Evolutionary conservation across 2,329 filamentous ascomycete genomes (phyloP), one percentile per base, ranked within the genome.

Genomic region (Ophiostoma tasmaniense): DNA sequence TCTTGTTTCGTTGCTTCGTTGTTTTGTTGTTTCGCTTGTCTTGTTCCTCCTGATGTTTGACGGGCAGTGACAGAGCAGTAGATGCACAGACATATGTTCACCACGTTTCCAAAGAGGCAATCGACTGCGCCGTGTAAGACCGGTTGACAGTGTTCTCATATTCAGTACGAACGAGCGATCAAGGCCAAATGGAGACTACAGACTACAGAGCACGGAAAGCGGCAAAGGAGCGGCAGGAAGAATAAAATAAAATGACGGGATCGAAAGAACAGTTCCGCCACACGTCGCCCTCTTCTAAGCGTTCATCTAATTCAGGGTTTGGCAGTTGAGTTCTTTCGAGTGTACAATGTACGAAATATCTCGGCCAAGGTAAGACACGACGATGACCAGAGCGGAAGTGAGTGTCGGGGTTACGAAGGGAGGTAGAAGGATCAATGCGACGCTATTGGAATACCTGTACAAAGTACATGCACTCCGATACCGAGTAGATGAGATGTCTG

Each of bases 41-140:
- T 22, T 55, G 50, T 14, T 25, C 6, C 11, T 55, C n/a, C 6
- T 55, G n/a, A 45, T 45, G 42, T 45, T 17, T 45, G 50, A 55
- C 22, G 11, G 8, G 10, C 8, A 55, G 11, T 4, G n/a, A 25
- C 17, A 33, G 30, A 33, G 30, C 3, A 3, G 30, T 33, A 33
- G 33, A 33, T 33, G 33, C 7, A 55, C n/a, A 55, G 25, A 11
- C 13, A 17, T n/a, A 45, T 55, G n/a, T 35, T n/a, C 20, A 64
- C 30, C 30, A 13, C 61, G 61, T n/a, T 64, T 22, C 61, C 22
- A 64, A 64, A 35, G 61, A 35, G 61, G 30, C 28, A 64, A 37
- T 30, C 30, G 61, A 64, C 61, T 64, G 61, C 33, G 61, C 33
- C 61, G 33, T 64, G 30, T 64, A 25, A 64, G 61, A 64, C 30